Base-by-base conservation (phyloP, 768 basidiomycete species). In the Suillus bovinus region DNA sequence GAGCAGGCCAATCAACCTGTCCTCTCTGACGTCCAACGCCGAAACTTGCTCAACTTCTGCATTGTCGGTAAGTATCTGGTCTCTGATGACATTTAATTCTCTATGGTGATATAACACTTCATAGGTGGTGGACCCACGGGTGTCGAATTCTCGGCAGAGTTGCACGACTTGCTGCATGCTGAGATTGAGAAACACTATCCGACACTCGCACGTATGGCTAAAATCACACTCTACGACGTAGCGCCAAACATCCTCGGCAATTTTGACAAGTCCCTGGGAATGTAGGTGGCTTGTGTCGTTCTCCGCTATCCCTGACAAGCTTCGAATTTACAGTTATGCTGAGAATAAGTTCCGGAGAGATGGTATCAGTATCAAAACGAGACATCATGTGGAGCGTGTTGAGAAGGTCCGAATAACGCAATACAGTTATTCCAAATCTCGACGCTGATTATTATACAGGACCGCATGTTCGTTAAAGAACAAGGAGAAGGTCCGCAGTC, bases 1-100 rank as follows among this genome's bases (percentile, higher is more conserved):
- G 93, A 95, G 70, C 90, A 93, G 68, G 94, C 94, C 3, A 88
- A 87, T 67, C 89, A 93, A 66, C 94, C 93, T 0, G 86, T 82
- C 2, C 76, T 93, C 16, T 85, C 89, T 1, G 93, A 93, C 61
- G 76, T 83, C 42, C 86, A 96, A 66, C 84, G 91, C 55, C 79
- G 86, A 60, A 86, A 88, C 63, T 76, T 96, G 14, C 83, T 96
- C 27, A 88, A 92, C 64, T 96, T 96, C 70, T 93, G 91, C 63
- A 85, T 96, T 54, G 93, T 94, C 53, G 94, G 94, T 76, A 75
- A 68, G 84, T 74, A 42, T 2, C 6, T 5, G n/a, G 56, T 65
- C 20, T 22, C 62, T 38, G n/a, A 31, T 58, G 33, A 50, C 14
- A 41, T 42, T 39, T 20, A 2, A 50, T 58, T 46, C 20, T 20